phyloP scores from a whole-genome alignment of 1,284 basidiomycete genomes.

The Sphagnurus paluster region DNA sequence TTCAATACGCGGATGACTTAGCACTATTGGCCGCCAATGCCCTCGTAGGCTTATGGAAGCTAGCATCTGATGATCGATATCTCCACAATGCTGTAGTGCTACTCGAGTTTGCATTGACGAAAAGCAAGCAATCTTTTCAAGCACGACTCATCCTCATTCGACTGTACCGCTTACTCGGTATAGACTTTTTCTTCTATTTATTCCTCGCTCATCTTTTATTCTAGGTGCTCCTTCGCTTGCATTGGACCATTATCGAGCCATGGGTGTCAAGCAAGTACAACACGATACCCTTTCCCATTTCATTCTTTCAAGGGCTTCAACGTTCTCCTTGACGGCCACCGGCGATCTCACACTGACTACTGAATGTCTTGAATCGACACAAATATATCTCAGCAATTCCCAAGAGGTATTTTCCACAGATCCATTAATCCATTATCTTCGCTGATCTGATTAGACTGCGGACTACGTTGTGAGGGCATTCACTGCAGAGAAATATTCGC shows the following conservation, averaged over 20 bases:
- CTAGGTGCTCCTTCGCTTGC: conserved; percentile 69
- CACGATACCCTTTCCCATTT: conserved; percentile 84
- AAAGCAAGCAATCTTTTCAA: conserved; percentile 77
- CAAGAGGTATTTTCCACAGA: conserved; percentile 53
- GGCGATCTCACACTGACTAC: conserved; percentile 71
- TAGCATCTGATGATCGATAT: conserved; percentile 52
- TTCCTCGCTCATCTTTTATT: background rate
- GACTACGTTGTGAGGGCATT: conserved; percentile 81
- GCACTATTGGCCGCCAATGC: conserved; percentile 73
- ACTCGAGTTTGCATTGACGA: conserved; percentile 71
- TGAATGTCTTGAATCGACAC: conserved; percentile 75
- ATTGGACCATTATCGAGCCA: conserved; percentile 72
- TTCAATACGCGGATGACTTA: conserved; percentile 88
- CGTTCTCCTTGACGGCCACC: conserved; percentile 70
- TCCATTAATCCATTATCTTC: conserved; percentile 2
- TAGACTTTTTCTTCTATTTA: conserved; percentile 17
- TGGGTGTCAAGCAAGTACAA: conserved; percentile 82
- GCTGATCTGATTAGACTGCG: conserved; percentile 53
- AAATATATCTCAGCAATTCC: conserved; percentile 76
- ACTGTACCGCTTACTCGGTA: conserved; percentile 78
- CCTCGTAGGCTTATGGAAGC: conserved; percentile 63
- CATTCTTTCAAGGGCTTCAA: conserved; percentile 74
- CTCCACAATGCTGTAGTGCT: conserved; percentile 64
- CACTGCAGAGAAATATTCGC: conserved; percentile 74
- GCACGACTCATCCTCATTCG: conserved; percentile 74